Evolutionary conservation across 1,139 yeast species (phyloP).

Genomic region (Scheffersomyces segobiensis): DNA sequence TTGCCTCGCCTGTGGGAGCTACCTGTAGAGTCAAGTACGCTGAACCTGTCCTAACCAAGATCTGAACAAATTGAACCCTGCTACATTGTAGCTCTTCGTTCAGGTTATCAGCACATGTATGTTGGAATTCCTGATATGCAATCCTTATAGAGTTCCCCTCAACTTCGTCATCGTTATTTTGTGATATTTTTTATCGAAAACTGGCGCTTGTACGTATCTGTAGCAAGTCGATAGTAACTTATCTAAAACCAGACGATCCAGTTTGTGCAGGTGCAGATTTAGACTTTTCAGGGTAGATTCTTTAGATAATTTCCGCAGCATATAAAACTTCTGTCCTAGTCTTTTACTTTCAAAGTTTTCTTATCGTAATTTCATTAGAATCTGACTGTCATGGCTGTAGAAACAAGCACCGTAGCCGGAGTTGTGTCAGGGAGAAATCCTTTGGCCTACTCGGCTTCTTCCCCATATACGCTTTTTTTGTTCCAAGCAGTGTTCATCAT

Average conservation of each 20-base stretch:
- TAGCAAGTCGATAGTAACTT: too few relatives aligned
- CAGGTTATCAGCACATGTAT: too few relatives aligned
- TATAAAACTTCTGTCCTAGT: too few relatives aligned
- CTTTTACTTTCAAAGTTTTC: not conserved
- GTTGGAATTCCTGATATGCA: too few relatives aligned
- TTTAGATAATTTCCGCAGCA: not conserved
- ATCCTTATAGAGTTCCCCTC: too few relatives aligned
- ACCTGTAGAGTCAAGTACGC: not conserved
- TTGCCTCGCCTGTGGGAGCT: not conserved
- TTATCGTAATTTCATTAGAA: not conserved
- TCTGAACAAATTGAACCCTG: not conserved
- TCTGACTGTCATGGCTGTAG: conserved; percentile 20
- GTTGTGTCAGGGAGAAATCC: conserved; percentile 73
- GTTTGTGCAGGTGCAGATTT: too few relatives aligned
- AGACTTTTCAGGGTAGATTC: too few relatives aligned
- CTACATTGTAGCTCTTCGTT: too few relatives aligned
- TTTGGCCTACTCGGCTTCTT: conserved; percentile 51
- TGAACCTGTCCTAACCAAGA: not conserved
- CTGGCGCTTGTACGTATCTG: too few relatives aligned
- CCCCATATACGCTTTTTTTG: conserved; percentile 62
- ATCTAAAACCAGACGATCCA: too few relatives aligned
- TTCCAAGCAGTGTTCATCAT: conserved; percentile 62
- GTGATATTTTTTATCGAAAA: too few relatives aligned
- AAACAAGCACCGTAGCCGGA: conserved; percentile 51
- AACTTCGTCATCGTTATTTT: too few relatives aligned